phyloP scores from a whole-genome alignment of 345 rosid genomes.

The Aquilaria malaccensis region DNA sequence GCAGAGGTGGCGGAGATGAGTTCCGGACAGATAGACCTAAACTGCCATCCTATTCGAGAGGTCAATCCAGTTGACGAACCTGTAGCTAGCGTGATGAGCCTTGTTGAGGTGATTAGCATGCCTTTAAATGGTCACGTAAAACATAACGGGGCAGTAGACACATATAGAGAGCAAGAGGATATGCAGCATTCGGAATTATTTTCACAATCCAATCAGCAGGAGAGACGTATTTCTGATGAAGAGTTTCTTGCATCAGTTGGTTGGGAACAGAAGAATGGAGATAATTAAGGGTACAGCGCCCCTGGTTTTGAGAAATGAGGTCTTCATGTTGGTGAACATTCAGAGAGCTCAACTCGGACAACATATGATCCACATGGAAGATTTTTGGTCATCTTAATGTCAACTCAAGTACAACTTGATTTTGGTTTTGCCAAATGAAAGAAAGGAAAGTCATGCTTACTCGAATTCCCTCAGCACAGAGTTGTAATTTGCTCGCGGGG shows the following conservation, averaged over 20 bases:
- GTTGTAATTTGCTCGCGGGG: no score
- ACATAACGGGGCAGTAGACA: slow-evolving; percentile 20
- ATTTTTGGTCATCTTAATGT: no score
- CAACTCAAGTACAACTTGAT: no score
- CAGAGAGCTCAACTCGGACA: no score
- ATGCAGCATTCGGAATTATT: slow-evolving; percentile 16
- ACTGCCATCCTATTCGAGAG: slow-evolving; percentile 42
- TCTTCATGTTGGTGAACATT: background rate
- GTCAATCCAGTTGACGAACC: slow-evolving; percentile 24
- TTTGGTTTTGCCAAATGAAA: no score
- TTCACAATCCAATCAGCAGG: slow-evolving; percentile 16
- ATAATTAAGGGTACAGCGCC: slow-evolving; percentile 10
- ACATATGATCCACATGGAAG: no score
- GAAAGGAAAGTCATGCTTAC: no score
- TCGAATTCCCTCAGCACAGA: no score
- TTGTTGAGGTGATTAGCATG: slow-evolving; percentile 12
- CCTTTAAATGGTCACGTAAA: slow-evolving; percentile 17
- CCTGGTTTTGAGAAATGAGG: slow-evolving; percentile 11
- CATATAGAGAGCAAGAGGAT: slow-evolving; percentile 19
- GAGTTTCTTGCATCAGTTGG: slow-evolving; percentile 30
- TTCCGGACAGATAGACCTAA: slow-evolving; percentile 46
- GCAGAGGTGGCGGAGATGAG: slow-evolving; percentile 33
- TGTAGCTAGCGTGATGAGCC: slow-evolving; percentile 17
- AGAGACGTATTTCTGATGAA: slow-evolving; percentile 31
- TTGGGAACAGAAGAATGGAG: slow-evolving; percentile 18